Base-by-base conservation (phyloP, 345 rosid species). In the Citrus unshiu region DNA sequence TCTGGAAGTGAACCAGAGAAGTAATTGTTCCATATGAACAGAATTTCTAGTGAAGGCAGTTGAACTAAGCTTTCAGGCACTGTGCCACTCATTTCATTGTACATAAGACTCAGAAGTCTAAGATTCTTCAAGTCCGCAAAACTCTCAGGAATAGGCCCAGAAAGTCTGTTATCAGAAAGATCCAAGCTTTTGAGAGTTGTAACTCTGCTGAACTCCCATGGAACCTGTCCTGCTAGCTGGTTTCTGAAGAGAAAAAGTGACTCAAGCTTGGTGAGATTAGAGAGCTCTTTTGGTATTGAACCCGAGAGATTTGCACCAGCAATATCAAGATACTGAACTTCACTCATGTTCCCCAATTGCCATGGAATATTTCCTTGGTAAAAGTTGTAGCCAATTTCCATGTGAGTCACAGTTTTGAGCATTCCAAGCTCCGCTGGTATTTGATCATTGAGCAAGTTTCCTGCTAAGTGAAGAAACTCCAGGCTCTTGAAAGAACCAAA, bases 301-400 rank as follows among this genome's bases (percentile, higher is more conserved):
- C 98, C 98, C 39, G 98, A 87, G 73, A 95, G 93, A 81, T 85
- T 92, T 9, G 97, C 92, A 58, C 91, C 95, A 2, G 98, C 97
- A 35, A 95, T 92, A 82, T 95, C 99, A 35, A 95, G 91, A 73
- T 95, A 95, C 75, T 78, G 87, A 81, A 95, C 88, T 86, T 84
- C 91, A 77, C 90, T 92, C 90, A 95, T 85, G 85, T 84, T 89
- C 9, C 99, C 92, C 27, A 93, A 22, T 67, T 93, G 88, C 93
- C 90, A 85, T 35, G 99, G 98, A 80, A 95, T 90, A 40, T 79
- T 81, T 66, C 99, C 96, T 43, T 89, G 78, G 64, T 92, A 95
- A 32, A 88, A 82, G 80, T 95, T 95, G 77, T 95, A 95, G 32
- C 98, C 98, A 84, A 95, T 95, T 91, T 95, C 99, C 95, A 95